Percentiles rank a stretch among this genome's conserved stretches.
Conservation (phyloP, 2,329 filamentous ascomycete species). For the Aspergillus sp. region DNA sequence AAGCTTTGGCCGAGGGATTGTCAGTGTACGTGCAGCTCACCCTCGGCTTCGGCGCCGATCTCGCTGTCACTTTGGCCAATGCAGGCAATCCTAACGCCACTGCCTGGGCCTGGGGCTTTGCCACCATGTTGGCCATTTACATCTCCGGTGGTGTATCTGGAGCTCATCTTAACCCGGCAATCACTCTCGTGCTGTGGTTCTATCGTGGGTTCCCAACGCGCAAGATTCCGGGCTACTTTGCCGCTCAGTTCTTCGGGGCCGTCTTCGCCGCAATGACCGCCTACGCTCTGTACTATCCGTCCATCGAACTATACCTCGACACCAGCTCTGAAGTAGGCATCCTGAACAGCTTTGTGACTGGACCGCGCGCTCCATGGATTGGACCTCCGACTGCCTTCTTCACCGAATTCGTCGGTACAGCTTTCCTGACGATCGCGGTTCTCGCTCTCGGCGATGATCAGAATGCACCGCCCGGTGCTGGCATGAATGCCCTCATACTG, state of each 20-base stretch:
- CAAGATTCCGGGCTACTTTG: slow-evolving; percentile 52
- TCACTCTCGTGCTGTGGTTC: slow-evolving; percentile 48
- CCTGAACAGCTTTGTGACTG: slow-evolving; percentile 46
- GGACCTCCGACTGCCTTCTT: slow-evolving; percentile 44
- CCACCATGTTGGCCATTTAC: slow-evolving; percentile 53
- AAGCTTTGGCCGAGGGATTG: slow-evolving; percentile 55
- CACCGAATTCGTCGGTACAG: slow-evolving; percentile 48
- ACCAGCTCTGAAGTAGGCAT: slow-evolving; percentile 28
- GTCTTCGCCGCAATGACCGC: slow-evolving; percentile 51
- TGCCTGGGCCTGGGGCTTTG: slow-evolving; percentile 54
- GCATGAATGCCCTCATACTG: slow-evolving; percentile 53
- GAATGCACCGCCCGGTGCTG: slow-evolving; percentile 50
- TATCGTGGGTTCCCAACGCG: slow-evolving; percentile 55
- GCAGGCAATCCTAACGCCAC: slow-evolving; percentile 47
- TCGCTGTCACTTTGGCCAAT: slow-evolving; percentile 42
- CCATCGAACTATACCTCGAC: slow-evolving; percentile 36
- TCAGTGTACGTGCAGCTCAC: slow-evolving; percentile 44
- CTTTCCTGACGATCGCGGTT: slow-evolving; percentile 42
- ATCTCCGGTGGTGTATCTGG: slow-evolving; percentile 50
- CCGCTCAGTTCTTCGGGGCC: slow-evolving; percentile 54
- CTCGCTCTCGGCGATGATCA: slow-evolving; percentile 49
- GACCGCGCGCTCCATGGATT: slow-evolving; percentile 42
- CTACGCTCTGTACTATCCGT: slow-evolving; percentile 42
- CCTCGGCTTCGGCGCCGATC: slow-evolving; percentile 52
- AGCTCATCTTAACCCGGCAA: slow-evolving; percentile 47